phyloP scores from a whole-genome alignment of 78 protist species.

The Dictyostelium firmibasis region DNA sequence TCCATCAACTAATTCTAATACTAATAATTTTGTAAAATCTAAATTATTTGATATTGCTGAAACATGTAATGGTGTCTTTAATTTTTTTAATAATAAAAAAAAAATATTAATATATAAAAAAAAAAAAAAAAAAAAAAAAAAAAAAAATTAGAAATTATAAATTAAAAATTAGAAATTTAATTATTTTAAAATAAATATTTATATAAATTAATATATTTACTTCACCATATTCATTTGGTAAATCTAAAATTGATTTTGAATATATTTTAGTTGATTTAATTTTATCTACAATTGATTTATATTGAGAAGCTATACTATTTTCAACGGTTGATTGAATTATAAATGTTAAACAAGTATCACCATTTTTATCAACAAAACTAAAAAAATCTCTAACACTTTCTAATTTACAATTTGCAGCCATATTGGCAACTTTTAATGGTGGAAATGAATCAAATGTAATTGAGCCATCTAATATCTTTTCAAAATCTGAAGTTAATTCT shows the following conservation, averaged over 20 bases:
- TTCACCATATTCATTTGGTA: slow-evolving; percentile 1
- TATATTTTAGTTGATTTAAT: neutral
- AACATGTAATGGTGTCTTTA: slow-evolving; percentile 52
- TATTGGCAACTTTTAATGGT: neutral
- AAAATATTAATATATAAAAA: neutral
- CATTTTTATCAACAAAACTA: neutral
- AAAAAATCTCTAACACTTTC: neutral
- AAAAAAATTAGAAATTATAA: neutral
- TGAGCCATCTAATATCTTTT: neutral
- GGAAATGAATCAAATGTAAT: neutral
- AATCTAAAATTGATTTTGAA: neutral
- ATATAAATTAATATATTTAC: neutral
- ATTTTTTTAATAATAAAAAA: neutral
- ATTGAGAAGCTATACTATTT: neutral
- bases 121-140: neutral
- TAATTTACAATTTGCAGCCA: neutral
- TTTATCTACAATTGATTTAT: neutral
- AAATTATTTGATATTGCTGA: slow-evolving; percentile 5
- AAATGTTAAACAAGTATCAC: neutral
- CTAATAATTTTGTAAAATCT: neutral
- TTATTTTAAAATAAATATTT: too few relatives aligned
- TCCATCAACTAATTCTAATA: neutral
- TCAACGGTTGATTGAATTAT: neutral
- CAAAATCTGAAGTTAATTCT: neutral
- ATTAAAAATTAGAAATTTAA: too few relatives aligned